Base-by-base conservation (phyloP, 257 asterid genomes). In the Ophiorrhiza pumila region DNA sequence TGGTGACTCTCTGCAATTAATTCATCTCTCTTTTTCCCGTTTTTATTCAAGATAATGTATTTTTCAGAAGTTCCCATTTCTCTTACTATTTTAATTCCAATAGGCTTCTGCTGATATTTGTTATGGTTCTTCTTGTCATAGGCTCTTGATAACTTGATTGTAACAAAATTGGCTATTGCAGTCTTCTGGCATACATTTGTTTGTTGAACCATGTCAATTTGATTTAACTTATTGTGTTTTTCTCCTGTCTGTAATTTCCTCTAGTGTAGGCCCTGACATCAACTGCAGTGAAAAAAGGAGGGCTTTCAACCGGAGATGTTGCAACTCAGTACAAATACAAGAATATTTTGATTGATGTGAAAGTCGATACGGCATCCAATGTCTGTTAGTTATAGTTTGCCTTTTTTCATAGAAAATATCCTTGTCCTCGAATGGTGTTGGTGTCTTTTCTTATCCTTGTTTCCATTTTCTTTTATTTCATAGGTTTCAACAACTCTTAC, bases 331-430 rank as follows among this genome's bases (percentile, higher is more conserved):
- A 91, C 84, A 71, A 75, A 53, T 90, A 89, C 76, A 94, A 81
- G 78, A 86, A 91, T 66, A 72, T 85, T 60, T 72, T 83, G 55
- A 68, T 84, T 56, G 92, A 91, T 83, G 74, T 90, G 74, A 91
- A 88, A 91, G 91, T 94, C 72, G 99, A 94, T 76, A 94, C 99
- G 6, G 97, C 84, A 69, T 90, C 96, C 69, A 91, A 90, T 66
- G 97, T 94, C 77, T 71, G 88, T 67, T 64, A 37, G 60, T 63
- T 74, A 42, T 42, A 43, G 77, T 63, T 78, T 41, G 35, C 69
- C 68, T 25, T 31, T 52, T 60, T 23, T 46, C 52, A 32, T 31
- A 52, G 22, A 35, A 8, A 69, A 56, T 68, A 52, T 65, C 58
- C 74, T 10, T 20, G 45, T 47, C 12, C 53, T 12, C 71, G 17